Evolutionary conservation across 2,329 filamentous ascomycete species (phyloP).

Genomic region (Aspergillus ochraceus): DNA sequence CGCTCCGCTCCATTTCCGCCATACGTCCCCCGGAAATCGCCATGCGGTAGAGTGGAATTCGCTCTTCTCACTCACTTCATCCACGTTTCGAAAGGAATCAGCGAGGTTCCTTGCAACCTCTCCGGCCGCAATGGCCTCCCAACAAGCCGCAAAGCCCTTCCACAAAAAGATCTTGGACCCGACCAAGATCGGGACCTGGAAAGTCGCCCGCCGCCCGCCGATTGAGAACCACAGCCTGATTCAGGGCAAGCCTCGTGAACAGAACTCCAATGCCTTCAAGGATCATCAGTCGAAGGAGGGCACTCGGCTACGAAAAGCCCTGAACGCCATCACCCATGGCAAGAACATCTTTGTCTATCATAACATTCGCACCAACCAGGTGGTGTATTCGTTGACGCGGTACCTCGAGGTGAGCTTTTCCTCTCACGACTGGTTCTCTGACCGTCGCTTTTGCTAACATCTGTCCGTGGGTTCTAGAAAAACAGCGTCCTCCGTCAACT

Average conservation of each 20-base stretch:
- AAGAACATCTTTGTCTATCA: slow-evolving; percentile 64
- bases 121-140: slow-evolving; percentile 39
- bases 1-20: slow-evolving; percentile 6
- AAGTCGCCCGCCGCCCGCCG: slow-evolving; percentile 36
- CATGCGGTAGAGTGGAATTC: slow-evolving; percentile 21
- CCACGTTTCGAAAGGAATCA: background rate
- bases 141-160: slow-evolving; percentile 25
- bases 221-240: slow-evolving; percentile 37
- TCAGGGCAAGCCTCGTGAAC: slow-evolving; percentile 42
- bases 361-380: slow-evolving; percentile 63
- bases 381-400: slow-evolving; percentile 62
- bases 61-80: slow-evolving; percentile 7
- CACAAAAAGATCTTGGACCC: slow-evolving; percentile 38
- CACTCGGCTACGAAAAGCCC: slow-evolving; percentile 44
- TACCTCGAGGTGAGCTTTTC: slow-evolving; percentile 52
- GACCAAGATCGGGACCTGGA: slow-evolving; percentile 40
- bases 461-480: slow-evolving; percentile 39
- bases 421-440: background rate
- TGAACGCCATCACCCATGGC: slow-evolving; percentile 52
- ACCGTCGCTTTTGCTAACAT: background rate
- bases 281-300: slow-evolving; percentile 38
- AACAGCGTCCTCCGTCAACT: slow-evolving; percentile 57
- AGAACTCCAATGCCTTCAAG: slow-evolving; percentile 45
- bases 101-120: slow-evolving; percentile 15
- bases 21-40: slow-evolving; percentile 10